Evolutionary conservation across 805 yeast genomes (phyloP), one percentile per base, ranked within the genome.

Genomic region (Zygosaccharomyces rouxii): DNA sequence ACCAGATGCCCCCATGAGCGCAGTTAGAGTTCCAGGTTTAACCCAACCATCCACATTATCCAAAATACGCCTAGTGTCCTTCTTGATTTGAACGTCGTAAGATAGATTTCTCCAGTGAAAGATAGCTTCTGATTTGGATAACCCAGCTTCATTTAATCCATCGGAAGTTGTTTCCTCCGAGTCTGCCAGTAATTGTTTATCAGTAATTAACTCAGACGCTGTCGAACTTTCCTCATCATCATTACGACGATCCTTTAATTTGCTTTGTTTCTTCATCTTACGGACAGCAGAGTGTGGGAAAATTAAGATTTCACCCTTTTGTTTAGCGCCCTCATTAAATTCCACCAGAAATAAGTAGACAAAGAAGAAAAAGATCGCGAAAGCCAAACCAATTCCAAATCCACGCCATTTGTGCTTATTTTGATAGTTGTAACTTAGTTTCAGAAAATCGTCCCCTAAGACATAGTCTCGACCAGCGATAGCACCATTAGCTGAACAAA

Each of bases 21-120:
- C 94, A 45, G 92, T 86, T 61, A 86, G 70, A 41, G 89, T 84
- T 55, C 90, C 90, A 7, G 90, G 90, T 61, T 83, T 83, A 38
- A 85, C 89, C 86, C 87, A 85, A 43, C 92, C 94, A 62, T 83
- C 87, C 48, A 86, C 86, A 52, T 78, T 75, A 52, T 74, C 72
- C 60, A 85, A 68, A 52, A 85, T 77, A 51, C 81, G 73, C 60
- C 89, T 73, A 25, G 79, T 73, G 52, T 78, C 86, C 35, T 67
- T 66, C 59, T 83, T 80, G 55, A 82, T 80, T 59, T 79, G 75
- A 49, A 86, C 81, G 53, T 81, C 84, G 62, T 84, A 86, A 59
- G 83, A 78, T 38, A 86, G 80, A 60, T 86, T 77, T 66, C 79
- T 78, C 95, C 95, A 86, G 61, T 82, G 87, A 76, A 84, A 84